Evolutionary conservation across 208 protist species (phyloP).

Genomic region (Trypanosomatidae sp.): DNA sequence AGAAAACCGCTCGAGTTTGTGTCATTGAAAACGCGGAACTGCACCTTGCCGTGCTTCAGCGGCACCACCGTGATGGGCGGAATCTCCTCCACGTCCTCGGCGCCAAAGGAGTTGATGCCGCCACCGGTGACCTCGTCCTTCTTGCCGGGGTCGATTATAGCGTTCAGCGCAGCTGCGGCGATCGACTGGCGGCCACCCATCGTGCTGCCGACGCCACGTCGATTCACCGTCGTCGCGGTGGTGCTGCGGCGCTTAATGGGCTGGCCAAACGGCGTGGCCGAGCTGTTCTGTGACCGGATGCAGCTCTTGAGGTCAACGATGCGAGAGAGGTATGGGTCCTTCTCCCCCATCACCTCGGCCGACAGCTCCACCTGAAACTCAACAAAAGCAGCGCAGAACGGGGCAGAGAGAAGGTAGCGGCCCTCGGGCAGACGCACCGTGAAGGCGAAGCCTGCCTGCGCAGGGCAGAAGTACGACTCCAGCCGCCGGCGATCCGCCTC

Average conservation of each 20-base stretch:
- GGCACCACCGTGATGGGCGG: slow-evolving; percentile 30
- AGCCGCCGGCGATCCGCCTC: slow-evolving; percentile 49
- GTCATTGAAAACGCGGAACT: slow-evolving; percentile 72
- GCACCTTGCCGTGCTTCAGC: slow-evolving; percentile 76
- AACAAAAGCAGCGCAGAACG: slow-evolving; percentile 56
- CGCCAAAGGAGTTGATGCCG: slow-evolving; percentile 19
- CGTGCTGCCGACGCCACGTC: slow-evolving; percentile 6
- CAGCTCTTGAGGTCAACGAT: slow-evolving; percentile 45
- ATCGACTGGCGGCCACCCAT: too few relatives aligned
- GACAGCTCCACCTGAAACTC: slow-evolving; percentile 62
- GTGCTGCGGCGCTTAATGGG: slow-evolving; percentile 27
- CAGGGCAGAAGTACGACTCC: slow-evolving; percentile 74
- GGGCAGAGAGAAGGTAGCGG: slow-evolving; percentile 60
- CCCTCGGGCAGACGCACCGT: slow-evolving; percentile 54
- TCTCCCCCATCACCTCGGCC: slow-evolving; percentile 42
- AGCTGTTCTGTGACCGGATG: slow-evolving; percentile 32
- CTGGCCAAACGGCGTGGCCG: slow-evolving; percentile 20
- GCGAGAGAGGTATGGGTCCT: slow-evolving; percentile 31
- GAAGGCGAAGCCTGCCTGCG: slow-evolving; percentile 56
- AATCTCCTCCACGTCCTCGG: slow-evolving; percentile 28
- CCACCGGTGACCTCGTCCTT: background rate
- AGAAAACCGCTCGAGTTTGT: slow-evolving; percentile 63
- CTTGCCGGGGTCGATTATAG: background rate
- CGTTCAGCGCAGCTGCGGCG: too few relatives aligned
- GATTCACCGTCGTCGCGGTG: background rate